Evolutionary conservation across 768 basidiomycete species (phyloP), one percentile per base, ranked within the genome.

Genomic region (Mycena crocata): DNA sequence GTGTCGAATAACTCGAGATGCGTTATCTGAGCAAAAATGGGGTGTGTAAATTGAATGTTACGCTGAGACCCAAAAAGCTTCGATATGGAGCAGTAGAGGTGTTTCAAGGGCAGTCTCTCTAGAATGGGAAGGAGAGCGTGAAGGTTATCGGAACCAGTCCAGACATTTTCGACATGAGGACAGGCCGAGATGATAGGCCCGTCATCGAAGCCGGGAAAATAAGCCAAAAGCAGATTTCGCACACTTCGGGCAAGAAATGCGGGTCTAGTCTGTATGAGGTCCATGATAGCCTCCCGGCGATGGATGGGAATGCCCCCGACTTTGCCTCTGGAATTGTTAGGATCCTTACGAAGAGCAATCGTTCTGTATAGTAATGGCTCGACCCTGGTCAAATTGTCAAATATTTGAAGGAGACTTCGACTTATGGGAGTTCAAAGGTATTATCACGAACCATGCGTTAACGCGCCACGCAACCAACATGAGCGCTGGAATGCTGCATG

Each of bases 341-440:
- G n/a, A n/a, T n/a, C n/a, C n/a, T n/a, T n/a, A n/a, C n/a, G n/a
- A n/a, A n/a, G n/a, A n/a, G n/a, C n/a, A n/a, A n/a, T n/a, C n/a
- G n/a, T n/a, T n/a, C n/a, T n/a, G n/a, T n/a, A n/a, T n/a, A 64
- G 55, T 15, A 57, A 19, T 14, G 63, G 63, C 48, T 64, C 46
- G 45, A 64, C 46, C 63, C 63, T 64, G 31, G 50, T 28, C 31
- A 8, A 14, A 14, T 13, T 54, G n/a, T n/a, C 34, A 14, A 23
- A 40, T 32, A 40, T 4, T 45, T 32, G 9, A 13, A 6, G 13
- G 10, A 10, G 34, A 31, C 17, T 2, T 26, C 15, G n/a, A n/a
- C n/a, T n/a, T 3, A 3, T 26, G 15, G 21, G 26, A 17, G 15
- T 6, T 12, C 4, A 24, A 7, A 23, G 31, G 34, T 13, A 31